Conservation (phyloP, 148 eudicot species). For the Diospyros lotus region DNA sequence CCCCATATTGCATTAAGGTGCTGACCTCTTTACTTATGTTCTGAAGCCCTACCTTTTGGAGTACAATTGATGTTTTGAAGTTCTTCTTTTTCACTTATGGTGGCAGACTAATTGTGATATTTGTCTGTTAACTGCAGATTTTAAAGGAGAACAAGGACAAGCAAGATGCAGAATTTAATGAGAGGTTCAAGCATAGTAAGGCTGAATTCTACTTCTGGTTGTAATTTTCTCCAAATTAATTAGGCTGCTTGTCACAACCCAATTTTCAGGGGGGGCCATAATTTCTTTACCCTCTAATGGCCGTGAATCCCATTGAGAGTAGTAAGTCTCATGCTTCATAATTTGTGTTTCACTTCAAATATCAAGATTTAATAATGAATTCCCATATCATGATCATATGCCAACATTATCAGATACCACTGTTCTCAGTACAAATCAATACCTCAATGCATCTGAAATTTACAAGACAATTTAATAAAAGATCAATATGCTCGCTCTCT, state of each 20-base stretch:
- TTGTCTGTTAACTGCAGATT: conserved; percentile 36
- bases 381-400: too few relatives aligned
- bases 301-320: too few relatives aligned
- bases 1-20: background rate
- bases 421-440: too few relatives aligned
- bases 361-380: too few relatives aligned
- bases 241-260: background rate
- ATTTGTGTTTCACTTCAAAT: too few relatives aligned
- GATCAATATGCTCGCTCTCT: too few relatives aligned
- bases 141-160: conserved; percentile 95
- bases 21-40: background rate
- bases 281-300: too few relatives aligned
- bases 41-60: background rate
- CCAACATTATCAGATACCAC: too few relatives aligned
- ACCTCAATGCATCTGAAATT: too few relatives aligned
- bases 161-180: conserved; percentile 86
- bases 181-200: conserved; percentile 79
- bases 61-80: background rate
- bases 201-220: conserved; percentile 1
- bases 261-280: too few relatives aligned
- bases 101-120: background rate
- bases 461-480: too few relatives aligned
- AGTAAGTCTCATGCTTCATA: too few relatives aligned
- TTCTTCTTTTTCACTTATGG: background rate
- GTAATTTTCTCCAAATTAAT: background rate